Evolutionary conservation across 768 basidiomycete species (phyloP).

Genomic region (Russula emetica): DNA sequence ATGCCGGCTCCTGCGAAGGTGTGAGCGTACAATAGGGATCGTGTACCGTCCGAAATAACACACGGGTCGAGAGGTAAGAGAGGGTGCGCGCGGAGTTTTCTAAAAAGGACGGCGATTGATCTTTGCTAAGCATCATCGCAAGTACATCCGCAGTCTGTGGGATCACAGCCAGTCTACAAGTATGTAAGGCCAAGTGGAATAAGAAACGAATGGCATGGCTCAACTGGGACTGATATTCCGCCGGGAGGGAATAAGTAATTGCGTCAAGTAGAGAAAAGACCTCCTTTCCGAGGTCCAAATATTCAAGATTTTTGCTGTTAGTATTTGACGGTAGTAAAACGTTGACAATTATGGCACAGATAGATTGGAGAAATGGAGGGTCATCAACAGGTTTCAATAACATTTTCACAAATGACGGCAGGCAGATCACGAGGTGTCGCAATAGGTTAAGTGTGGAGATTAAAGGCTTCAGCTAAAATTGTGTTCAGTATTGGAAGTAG

Average conservation of each 20-base stretch:
- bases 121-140: constrained; percentile 45
- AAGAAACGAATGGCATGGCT: neutral
- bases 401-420: constrained; percentile 19
- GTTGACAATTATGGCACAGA: constrained; percentile 20
- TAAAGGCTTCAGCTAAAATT: constrained; percentile 18
- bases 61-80: constrained; percentile 42
- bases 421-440: constrained; percentile 19
- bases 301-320: constrained; percentile 5
- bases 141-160: constrained; percentile 42
- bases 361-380: constrained; percentile 15
- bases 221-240: constrained; percentile 19
- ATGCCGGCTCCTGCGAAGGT: constrained; percentile 3
- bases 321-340: constrained; percentile 17
- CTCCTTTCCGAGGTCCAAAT: constrained; percentile 16
- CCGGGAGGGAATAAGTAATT: constrained; percentile 19
- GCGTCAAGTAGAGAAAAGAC: constrained; percentile 21
- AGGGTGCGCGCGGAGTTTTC: constrained; percentile 36
- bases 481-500: neutral
- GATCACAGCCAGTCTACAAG: constrained; percentile 40
- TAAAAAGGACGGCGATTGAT: constrained; percentile 52
- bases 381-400: constrained; percentile 14
- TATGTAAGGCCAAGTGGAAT: neutral
- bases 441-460: constrained; percentile 22
- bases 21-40: constrained; percentile 30
- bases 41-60: constrained; percentile 50